Evolutionary conservation across 2,329 filamentous ascomycete genomes (phyloP).

Genomic region (Diaporthe destruens): DNA sequence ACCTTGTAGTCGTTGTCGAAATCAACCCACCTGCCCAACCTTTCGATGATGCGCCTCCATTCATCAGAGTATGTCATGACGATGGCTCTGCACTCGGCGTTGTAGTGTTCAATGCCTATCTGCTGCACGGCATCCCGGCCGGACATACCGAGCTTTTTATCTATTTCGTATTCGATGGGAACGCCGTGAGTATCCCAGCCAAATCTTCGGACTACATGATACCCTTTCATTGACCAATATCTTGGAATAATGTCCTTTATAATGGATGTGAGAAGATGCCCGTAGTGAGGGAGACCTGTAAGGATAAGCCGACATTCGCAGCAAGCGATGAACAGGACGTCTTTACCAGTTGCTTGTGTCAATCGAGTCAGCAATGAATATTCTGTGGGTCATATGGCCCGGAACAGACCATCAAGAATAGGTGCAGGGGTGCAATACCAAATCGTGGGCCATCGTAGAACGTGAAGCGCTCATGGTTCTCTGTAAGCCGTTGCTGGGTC

Average conservation of each 20-base stretch:
- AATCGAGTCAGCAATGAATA: background rate
- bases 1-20: conserved; percentile 95
- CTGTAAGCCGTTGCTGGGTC: conserved; percentile 82
- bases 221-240: conserved; percentile 99
- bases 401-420: background rate
- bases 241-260: conserved; percentile 97
- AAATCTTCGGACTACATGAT: conserved; percentile 90
- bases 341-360: conserved; percentile 14
- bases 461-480: conserved; percentile 85
- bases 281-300: conserved; percentile 60
- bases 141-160: conserved; percentile 92
- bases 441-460: conserved; percentile 94
- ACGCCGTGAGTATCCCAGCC: conserved; percentile 96
- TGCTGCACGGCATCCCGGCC: conserved; percentile 83
- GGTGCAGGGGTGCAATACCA: conserved; percentile 67
- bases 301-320: background rate
- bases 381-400: too few species aligned
- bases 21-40: conserved; percentile 93
- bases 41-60: conserved; percentile 88
- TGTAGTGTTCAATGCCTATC: conserved; percentile 89
- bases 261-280: conserved; percentile 87
- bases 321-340: too few species aligned
- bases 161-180: conserved; percentile 96
- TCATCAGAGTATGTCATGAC: conserved; percentile 91
- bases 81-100: conserved; percentile 89